Conservation (phyloP, 2,329 filamentous ascomycete genomes). For the Sporothrix schenckii region DNA sequence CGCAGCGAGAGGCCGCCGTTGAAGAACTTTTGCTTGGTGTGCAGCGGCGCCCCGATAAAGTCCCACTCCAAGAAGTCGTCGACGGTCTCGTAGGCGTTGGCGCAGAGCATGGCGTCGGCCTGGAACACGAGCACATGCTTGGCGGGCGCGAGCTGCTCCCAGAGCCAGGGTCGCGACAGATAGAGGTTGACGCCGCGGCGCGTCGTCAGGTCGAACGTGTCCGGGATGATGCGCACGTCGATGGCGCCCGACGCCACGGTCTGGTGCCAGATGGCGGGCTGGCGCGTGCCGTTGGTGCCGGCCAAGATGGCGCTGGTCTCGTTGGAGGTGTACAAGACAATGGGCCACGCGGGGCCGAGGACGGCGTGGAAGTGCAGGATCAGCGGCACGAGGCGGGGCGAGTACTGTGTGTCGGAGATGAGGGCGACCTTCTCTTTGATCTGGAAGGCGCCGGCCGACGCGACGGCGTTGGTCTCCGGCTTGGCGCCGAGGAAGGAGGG, state of each 20-base stretch:
- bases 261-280: slow-evolving; percentile 44
- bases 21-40: slow-evolving; percentile 38
- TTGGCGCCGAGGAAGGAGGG: slow-evolving; percentile 25
- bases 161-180: slow-evolving; percentile 45
- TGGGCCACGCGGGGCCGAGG: slow-evolving; percentile 50
- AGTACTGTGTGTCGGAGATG: slow-evolving; percentile 48
- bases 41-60: slow-evolving; percentile 44
- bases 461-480: not conserved
- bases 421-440: slow-evolving; percentile 38
- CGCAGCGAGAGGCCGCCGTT: slow-evolving; percentile 47
- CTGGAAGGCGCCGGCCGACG: not conserved
- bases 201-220: slow-evolving; percentile 42
- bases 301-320: slow-evolving; percentile 31
- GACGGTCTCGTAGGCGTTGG: slow-evolving; percentile 38
- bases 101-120: slow-evolving; percentile 46
- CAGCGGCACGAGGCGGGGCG: slow-evolving; percentile 46
- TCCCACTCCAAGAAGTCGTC: slow-evolving; percentile 47
- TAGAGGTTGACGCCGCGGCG: slow-evolving; percentile 45
- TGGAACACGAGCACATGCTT: slow-evolving; percentile 47
- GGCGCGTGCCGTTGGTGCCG: slow-evolving; percentile 20
- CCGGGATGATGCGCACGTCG: slow-evolving; percentile 47
- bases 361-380: slow-evolving; percentile 43
- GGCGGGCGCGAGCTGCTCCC: slow-evolving; percentile 44
- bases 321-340: slow-evolving; percentile 48
- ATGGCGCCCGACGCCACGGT: slow-evolving; percentile 44